A percentile compares a stretch with the other conserved stretches of the same genome.
Evolutionary conservation across 2,329 filamentous ascomycete species (phyloP).

Genomic region (Ascochyta clinopodiicola): DNA sequence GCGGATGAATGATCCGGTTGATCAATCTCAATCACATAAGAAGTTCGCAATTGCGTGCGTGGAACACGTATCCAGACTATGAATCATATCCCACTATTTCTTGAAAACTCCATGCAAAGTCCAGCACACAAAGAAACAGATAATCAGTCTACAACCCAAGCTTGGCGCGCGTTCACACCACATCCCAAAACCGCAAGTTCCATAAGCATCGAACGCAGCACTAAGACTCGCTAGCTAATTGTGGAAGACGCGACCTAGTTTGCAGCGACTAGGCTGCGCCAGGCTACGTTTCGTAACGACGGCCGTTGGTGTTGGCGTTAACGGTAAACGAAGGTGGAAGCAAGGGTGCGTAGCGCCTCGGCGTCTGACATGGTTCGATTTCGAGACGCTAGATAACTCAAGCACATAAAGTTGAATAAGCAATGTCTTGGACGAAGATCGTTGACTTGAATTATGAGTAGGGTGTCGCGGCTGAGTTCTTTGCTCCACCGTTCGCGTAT

Average conservation of each 20-base stretch:
- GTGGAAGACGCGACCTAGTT: constrained; percentile 9
- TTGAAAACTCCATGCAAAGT: too few species aligned
- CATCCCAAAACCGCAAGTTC: constrained; percentile 1
- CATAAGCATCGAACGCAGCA: constrained; percentile 17
- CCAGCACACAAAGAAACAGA: too few species aligned
- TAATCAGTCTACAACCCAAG: not conserved
- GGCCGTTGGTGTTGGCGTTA: constrained; percentile 2
- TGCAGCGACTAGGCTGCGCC: constrained; percentile 12
- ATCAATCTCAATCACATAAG: too few species aligned
- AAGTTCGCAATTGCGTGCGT: too few species aligned
- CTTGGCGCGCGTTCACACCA: not conserved
- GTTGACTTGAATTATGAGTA: too few species aligned
- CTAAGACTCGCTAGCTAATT: constrained; percentile 17
- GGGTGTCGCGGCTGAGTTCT: not conserved
- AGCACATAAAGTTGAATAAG: not conserved
- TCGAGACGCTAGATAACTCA: not conserved
- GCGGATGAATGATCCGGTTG: not conserved
- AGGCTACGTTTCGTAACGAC: constrained; percentile 5
- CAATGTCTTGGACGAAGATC: too few species aligned
- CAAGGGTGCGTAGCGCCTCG: constrained; percentile 14
- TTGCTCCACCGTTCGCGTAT: not conserved
- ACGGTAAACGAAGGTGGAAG: constrained; percentile 6
- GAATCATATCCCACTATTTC: too few species aligned
- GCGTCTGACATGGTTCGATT: constrained; percentile 11
- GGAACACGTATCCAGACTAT: too few species aligned